phyloP scores from a whole-genome alignment of 371 early-diverging fungal species.

The Edhazardia aedis region DNA sequence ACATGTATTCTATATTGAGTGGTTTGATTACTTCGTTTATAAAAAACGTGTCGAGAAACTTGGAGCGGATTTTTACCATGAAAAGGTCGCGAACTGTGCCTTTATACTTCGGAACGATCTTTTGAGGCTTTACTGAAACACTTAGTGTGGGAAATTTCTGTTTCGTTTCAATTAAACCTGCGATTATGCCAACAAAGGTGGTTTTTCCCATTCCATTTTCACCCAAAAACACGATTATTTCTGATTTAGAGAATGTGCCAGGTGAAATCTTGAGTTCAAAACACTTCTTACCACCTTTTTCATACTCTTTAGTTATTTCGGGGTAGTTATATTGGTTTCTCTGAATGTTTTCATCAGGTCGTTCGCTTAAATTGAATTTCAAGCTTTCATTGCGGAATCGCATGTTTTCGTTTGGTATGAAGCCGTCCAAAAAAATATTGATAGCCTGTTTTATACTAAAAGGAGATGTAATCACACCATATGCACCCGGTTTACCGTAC shows the following conservation, averaged over 20 bases:
- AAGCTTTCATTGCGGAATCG: slow-evolving; percentile 88
- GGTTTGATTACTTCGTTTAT: slow-evolving; percentile 89
- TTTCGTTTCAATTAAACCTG: slow-evolving; percentile 52
- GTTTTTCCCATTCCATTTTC: slow-evolving; percentile 99
- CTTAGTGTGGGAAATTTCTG: slow-evolving; percentile 56
- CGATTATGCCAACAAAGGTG: slow-evolving; percentile 80
- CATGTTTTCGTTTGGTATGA: slow-evolving; percentile 93
- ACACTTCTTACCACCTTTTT: slow-evolving; percentile 49
- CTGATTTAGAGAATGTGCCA: slow-evolving; percentile 79
- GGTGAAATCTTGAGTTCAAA: slow-evolving; percentile 61
- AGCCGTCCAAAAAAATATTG: slow-evolving; percentile 94
- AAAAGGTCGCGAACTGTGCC: slow-evolving; percentile 77
- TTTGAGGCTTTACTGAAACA: slow-evolving; percentile 91
- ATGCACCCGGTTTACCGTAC: slow-evolving; percentile 86
- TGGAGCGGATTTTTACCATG: slow-evolving; percentile 65
- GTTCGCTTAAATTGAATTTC: slow-evolving; percentile 70
- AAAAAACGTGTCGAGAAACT: slow-evolving; percentile 80
- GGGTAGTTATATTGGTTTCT: neutral
- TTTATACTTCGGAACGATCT: slow-evolving; percentile 78
- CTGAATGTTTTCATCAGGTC: neutral
- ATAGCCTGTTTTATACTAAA: slow-evolving; percentile 92
- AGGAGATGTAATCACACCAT: slow-evolving; percentile 93
- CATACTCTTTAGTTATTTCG: slow-evolving; percentile 13
- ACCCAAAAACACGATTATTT: slow-evolving; percentile 94
- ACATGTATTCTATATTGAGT: slow-evolving; percentile 64